phyloP scores from a whole-genome alignment of 768 basidiomycete species.

The Russula abietina region DNA sequence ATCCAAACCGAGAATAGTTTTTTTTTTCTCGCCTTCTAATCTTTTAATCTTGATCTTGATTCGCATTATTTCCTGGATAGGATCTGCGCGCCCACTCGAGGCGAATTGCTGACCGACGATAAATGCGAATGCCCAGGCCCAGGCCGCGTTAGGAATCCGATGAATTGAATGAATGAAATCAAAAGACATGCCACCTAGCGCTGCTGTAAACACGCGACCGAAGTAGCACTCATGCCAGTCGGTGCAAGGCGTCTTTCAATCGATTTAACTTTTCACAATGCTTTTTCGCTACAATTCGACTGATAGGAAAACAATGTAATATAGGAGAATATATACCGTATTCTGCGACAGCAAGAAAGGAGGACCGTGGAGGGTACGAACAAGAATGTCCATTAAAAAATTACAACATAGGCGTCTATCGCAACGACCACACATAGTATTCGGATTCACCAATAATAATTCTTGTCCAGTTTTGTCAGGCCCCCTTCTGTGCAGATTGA shows the following conservation, averaged over 20 bases:
- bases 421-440: slow-evolving; percentile 10
- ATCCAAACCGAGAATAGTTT: neutral
- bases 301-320: slow-evolving; percentile 13
- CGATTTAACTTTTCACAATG: neutral
- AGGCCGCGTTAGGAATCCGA: slow-evolving; percentile 1
- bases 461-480: slow-evolving; percentile 2
- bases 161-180: neutral
- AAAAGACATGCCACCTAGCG: neutral
- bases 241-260: neutral
- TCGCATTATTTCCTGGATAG: slow-evolving; percentile 17
- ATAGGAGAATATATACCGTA: slow-evolving; percentile 14
- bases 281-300: slow-evolving; percentile 3
- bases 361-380: neutral
- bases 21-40: slow-evolving; percentile 1
- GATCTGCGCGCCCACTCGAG: slow-evolving; percentile 16
- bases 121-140: slow-evolving; percentile 6
- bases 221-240: neutral
- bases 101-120: slow-evolving; percentile 14
- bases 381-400: slow-evolving; percentile 10
- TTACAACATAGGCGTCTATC: slow-evolving; percentile 14
- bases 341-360: slow-evolving; percentile 5
- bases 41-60: slow-evolving; percentile 9
- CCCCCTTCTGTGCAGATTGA: slow-evolving; percentile 10
- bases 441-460: neutral
- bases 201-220: neutral